A percentile compares a stretch with the other conserved stretches of the same genome.
Conservation (phyloP, 805 yeast genomes). For the Suhomyces tanzawaensis region DNA sequence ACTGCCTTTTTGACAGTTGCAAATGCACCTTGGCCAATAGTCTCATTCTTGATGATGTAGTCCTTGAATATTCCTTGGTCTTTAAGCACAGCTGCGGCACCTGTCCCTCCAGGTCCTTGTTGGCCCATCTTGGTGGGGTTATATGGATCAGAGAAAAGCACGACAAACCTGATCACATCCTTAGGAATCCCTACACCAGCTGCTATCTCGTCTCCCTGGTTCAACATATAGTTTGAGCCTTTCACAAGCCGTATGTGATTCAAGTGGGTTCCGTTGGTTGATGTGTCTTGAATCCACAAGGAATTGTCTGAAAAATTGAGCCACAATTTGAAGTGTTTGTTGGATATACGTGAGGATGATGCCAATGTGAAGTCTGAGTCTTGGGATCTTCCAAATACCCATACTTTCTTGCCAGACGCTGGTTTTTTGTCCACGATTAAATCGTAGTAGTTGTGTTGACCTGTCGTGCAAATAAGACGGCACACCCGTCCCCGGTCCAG, state of each 20-base stretch:
- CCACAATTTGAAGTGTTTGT: slow-evolving; percentile 71
- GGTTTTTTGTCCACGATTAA: slow-evolving; percentile 30
- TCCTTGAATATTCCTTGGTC: slow-evolving; percentile 62
- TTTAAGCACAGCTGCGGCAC: slow-evolving; percentile 28
- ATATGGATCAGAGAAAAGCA: slow-evolving; percentile 44
- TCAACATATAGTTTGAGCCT: slow-evolving; percentile 73
- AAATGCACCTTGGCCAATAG: slow-evolving; percentile 97
- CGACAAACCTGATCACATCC: slow-evolving; percentile 59
- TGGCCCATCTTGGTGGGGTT: slow-evolving; percentile 29
- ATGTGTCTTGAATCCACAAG: slow-evolving; percentile 65
- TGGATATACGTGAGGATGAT: slow-evolving; percentile 62
- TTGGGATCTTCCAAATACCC: slow-evolving; percentile 75
- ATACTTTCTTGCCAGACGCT: slow-evolving; percentile 34
- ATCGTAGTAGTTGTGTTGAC: slow-evolving; percentile 50
- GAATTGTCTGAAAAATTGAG: slow-evolving; percentile 55
- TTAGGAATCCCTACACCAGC: slow-evolving; percentile 82
- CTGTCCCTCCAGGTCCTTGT: slow-evolving; percentile 16
- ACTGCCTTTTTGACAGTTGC: slow-evolving; percentile 92
- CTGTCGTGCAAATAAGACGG: slow-evolving; percentile 59
- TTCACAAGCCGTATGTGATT: slow-evolving; percentile 72
- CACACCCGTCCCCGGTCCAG: slow-evolving; percentile 40
- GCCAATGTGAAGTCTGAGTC: slow-evolving; percentile 64
- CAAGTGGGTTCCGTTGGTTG: slow-evolving; percentile 91
- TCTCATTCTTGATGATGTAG: slow-evolving; percentile 77
- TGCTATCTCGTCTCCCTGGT: slow-evolving; percentile 90